Evolutionary conservation across 1,284 basidiomycete species (phyloP).

Genomic region (Trametes versicolor): DNA sequence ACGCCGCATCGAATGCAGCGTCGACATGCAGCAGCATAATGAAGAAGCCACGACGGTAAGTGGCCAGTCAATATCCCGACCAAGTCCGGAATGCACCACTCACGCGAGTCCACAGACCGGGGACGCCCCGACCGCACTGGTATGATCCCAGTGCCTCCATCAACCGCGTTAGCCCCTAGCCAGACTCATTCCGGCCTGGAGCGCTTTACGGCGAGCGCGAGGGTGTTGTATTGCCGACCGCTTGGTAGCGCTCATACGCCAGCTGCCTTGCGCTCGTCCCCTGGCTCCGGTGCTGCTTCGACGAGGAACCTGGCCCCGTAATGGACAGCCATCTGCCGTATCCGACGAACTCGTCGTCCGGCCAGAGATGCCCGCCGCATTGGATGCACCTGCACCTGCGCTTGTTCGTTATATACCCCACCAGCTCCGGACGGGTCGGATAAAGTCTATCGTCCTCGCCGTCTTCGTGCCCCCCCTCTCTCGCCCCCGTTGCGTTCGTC

Average conservation of each 20-base stretch:
- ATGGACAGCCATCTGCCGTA: slow-evolving; percentile 16
- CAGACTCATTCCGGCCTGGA: background rate
- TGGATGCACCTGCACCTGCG: slow-evolving; percentile 5
- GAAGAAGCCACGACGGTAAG: background rate
- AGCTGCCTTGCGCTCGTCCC: background rate
- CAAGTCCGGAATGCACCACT: background rate
- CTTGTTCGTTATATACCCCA: slow-evolving; percentile 14
- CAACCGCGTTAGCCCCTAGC: background rate
- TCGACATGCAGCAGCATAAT: background rate
- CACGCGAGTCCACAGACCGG: slow-evolving; percentile 1
- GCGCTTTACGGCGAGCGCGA: background rate
- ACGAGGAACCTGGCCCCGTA: slow-evolving; percentile 12
- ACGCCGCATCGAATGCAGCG: background rate
- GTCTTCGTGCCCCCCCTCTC: slow-evolving; percentile 5
- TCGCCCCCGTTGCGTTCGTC: slow-evolving; percentile 16
- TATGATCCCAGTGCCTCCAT: background rate
- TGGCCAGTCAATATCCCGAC: background rate
- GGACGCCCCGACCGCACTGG: background rate
- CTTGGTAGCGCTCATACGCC: slow-evolving; percentile 12
- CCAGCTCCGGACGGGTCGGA: background rate
- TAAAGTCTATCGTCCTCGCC: slow-evolving; percentile 8
- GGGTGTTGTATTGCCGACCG: background rate
- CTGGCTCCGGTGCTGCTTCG: slow-evolving; percentile 6
- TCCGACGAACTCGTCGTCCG: slow-evolving; percentile 3
- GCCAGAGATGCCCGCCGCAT: slow-evolving; percentile 16